Percentiles rank a stretch among this genome's conserved stretches.
These are phyloP conservation scores for Alternaria burnsii DNA, from an alignment of 2,329 filamentous ascomycete genomes.

Conservation along the genomic window DNA sequence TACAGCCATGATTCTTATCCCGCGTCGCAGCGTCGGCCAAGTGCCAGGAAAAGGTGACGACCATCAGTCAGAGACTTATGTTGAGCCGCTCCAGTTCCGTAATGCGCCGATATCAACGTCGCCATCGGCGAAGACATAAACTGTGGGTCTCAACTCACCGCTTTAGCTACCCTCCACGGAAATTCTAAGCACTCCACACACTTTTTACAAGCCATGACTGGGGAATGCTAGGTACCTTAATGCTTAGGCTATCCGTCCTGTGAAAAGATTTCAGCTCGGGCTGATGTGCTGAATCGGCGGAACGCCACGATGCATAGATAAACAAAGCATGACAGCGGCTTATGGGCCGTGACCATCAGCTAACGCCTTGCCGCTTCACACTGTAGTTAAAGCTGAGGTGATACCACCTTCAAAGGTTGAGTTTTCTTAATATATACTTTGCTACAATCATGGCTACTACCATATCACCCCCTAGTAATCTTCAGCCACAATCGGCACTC, in stretches of 20 bases:
- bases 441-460: conserved; percentile 16
- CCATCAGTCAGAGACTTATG: not conserved
- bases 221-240: conserved; percentile 4
- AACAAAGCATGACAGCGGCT: not conserved
- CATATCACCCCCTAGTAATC: conserved; percentile 26
- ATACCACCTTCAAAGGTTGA: not conserved
- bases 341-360: conserved; percentile 6
- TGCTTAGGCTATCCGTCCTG: not conserved
- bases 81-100: conserved; percentile 7
- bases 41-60: not conserved
- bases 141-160: conserved; percentile 16
- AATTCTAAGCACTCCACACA: not conserved
- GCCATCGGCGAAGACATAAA: conserved; percentile 8
- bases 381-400: conserved; percentile 3
- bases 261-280: conserved; percentile 3
- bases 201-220: not conserved
- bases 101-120: conserved; percentile 6
- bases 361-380: not conserved
- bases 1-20: conserved; percentile 10
- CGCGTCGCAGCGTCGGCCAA: conserved; percentile 8
- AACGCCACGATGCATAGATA: conserved; percentile 14
- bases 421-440: not conserved
- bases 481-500: conserved; percentile 44
- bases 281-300: not conserved
- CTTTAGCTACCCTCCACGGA: conserved; percentile 8